Evolutionary conservation across 805 yeast genomes (phyloP).

Genomic region (Starmerella khaoyaiensis): DNA sequence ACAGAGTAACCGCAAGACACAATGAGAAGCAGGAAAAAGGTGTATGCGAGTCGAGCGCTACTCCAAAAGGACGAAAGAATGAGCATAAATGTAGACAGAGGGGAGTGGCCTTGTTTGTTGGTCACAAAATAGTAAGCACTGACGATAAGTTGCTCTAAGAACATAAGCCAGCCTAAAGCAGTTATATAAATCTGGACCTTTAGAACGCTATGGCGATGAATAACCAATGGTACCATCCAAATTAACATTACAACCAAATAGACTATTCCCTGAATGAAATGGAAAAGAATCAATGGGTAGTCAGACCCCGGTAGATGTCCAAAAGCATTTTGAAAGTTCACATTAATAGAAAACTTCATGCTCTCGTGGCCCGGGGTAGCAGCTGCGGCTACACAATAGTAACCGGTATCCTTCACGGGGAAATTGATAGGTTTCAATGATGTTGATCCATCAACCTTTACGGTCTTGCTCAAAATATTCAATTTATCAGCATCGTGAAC

Average conservation of each 20-base stretch:
- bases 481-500: slow-evolving; percentile 34
- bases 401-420: slow-evolving; percentile 63
- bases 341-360: slow-evolving; percentile 45
- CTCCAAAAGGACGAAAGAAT: slow-evolving; percentile 66
- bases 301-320: slow-evolving; percentile 84
- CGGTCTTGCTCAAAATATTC: slow-evolving; percentile 42
- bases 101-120: slow-evolving; percentile 43
- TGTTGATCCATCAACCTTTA: slow-evolving; percentile 47
- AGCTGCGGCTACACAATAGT: slow-evolving; percentile 76
- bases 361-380: slow-evolving; percentile 31
- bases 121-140: slow-evolving; percentile 86
- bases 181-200: slow-evolving; percentile 85
- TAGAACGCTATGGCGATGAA: slow-evolving; percentile 72
- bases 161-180: slow-evolving; percentile 69
- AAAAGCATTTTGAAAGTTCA: slow-evolving; percentile 80
- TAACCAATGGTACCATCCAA: slow-evolving; percentile 74
- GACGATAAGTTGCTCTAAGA: slow-evolving; percentile 69
- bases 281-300: slow-evolving; percentile 79
- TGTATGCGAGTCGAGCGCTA: slow-evolving; percentile 70
- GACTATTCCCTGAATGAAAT: slow-evolving; percentile 70
- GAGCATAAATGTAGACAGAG: slow-evolving; percentile 60
- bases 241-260: slow-evolving; percentile 72
- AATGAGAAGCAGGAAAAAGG: slow-evolving; percentile 73
- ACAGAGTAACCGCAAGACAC: slow-evolving; percentile 91
- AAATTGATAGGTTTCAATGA: slow-evolving; percentile 38